A percentile compares a stretch with the other conserved stretches of the same genome.
Conservation (phyloP, 306 rosid genomes). For the Bauhinia variegata region DNA sequence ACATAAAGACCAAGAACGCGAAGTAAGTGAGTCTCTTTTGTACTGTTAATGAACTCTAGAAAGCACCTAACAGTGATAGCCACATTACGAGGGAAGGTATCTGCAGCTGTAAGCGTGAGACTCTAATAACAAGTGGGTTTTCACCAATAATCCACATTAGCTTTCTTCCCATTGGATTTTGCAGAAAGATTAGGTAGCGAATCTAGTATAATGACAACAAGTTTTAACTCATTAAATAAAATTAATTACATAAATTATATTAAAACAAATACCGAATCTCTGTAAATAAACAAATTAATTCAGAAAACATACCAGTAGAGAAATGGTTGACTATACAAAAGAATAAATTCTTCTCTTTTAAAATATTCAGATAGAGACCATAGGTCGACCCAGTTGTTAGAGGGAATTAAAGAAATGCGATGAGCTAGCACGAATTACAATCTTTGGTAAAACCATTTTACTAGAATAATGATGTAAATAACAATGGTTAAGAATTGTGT, state of each 20-base stretch:
- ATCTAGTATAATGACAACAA: no score
- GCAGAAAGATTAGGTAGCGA: slow-evolving; percentile 16
- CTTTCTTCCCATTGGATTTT: slow-evolving; percentile 35
- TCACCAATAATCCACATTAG: slow-evolving; percentile 42
- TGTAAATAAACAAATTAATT: slow-evolving; percentile 23
- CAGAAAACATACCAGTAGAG: slow-evolving; percentile 15
- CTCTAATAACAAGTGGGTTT: slow-evolving; percentile 55
- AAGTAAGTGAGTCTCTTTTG: slow-evolving; percentile 39
- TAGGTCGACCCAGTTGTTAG: slow-evolving; percentile 31
- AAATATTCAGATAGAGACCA: slow-evolving; percentile 14
- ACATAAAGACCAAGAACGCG: slow-evolving; percentile 36
- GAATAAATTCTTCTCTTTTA: not conserved
- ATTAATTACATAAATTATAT: no score
- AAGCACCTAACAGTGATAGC: slow-evolving; percentile 58
- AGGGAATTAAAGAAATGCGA: slow-evolving; percentile 33
- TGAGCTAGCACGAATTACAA: not conserved
- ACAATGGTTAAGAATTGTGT: not conserved
- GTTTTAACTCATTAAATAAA: no score
- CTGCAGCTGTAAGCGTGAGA: slow-evolving; percentile 69
- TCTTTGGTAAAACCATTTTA: not conserved
- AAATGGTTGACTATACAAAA: slow-evolving; percentile 10
- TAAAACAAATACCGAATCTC: slow-evolving; percentile 24
- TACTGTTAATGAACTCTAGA: slow-evolving; percentile 37
- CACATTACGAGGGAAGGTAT: slow-evolving; percentile 89
- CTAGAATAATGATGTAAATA: slow-evolving; percentile 16